Percentiles rank a stretch among this genome's conserved stretches.
Evolutionary conservation across 768 basidiomycete genomes (phyloP).

Genomic region (Lentinula lateritia): DNA sequence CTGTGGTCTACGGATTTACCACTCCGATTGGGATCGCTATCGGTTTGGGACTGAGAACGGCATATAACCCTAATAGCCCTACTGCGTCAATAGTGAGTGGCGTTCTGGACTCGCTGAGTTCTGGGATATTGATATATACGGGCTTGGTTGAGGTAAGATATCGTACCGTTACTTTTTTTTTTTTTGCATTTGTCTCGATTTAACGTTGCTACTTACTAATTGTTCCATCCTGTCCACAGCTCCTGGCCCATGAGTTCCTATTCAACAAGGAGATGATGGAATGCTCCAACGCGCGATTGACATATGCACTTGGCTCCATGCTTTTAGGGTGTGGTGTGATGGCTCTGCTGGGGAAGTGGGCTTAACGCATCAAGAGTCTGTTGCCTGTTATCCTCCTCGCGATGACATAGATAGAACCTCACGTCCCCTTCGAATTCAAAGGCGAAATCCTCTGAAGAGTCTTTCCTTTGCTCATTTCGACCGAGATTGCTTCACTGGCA

Average conservation of each 20-base stretch:
- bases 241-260: conserved; percentile 92
- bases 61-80: conserved; percentile 77
- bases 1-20: conserved; percentile 64
- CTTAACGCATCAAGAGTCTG: conserved; percentile 28
- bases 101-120: conserved; percentile 75
- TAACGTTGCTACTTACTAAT: background rate
- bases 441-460: too few relatives aligned
- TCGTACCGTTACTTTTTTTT: background rate
- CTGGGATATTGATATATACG: conserved; percentile 87
- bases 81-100: conserved; percentile 82
- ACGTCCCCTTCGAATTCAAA: too few relatives aligned
- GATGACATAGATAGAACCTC: too few relatives aligned
- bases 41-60: conserved; percentile 68
- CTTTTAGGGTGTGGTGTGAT: conserved; percentile 81
- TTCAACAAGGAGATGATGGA: conserved; percentile 84
- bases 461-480: too few relatives aligned
- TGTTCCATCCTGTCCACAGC: conserved; percentile 26
- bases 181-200: background rate
- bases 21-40: conserved; percentile 87
- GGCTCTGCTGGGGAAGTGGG: conserved; percentile 89
- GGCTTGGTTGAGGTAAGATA: conserved; percentile 71
- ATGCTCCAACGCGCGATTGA: conserved; percentile 57
- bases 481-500: too few relatives aligned
- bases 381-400: too few relatives aligned
- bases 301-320: conserved; percentile 75